A percentile compares a stretch with the other conserved stretches of the same genome.
Evolutionary conservation across 1,139 yeast species (phyloP).

Genomic region (Kodamaea arcana): DNA sequence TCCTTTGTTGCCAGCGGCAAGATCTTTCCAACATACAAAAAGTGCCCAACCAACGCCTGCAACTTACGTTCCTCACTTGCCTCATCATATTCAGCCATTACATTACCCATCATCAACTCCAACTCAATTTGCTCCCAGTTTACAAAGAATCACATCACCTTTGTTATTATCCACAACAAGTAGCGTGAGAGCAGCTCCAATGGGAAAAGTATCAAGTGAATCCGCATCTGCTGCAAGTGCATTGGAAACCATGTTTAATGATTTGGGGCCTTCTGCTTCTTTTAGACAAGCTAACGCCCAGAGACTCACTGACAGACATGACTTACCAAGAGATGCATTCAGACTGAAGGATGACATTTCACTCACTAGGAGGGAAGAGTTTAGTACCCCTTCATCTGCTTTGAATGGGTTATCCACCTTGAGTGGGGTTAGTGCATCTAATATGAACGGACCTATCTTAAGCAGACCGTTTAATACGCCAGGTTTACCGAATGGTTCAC

Average conservation of each 20-base stretch:
- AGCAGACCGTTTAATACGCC: too few relatives aligned
- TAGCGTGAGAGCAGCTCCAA: slow-evolving; percentile 21
- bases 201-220: not conserved
- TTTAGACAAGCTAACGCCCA: too few relatives aligned
- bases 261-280: slow-evolving; percentile 44
- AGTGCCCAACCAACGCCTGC: slow-evolving; percentile 8
- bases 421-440: too few relatives aligned
- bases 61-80: slow-evolving; percentile 10
- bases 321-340: too few relatives aligned
- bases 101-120: slow-evolving; percentile 70
- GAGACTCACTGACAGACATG: too few relatives aligned
- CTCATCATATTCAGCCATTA: slow-evolving; percentile 49
- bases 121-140: slow-evolving; percentile 64
- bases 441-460: too few relatives aligned
- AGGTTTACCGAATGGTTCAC: too few relatives aligned
- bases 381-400: slow-evolving; percentile 36
- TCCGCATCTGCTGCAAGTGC: slow-evolving; percentile 51
- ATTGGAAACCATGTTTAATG: slow-evolving; percentile 46
- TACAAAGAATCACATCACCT: slow-evolving; percentile 63
- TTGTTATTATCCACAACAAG: slow-evolving; percentile 48
- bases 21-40: slow-evolving; percentile 3
- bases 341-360: slow-evolving; percentile 6
- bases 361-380: slow-evolving; percentile 5
- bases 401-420: slow-evolving; percentile 25
- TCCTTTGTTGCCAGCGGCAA: slow-evolving; percentile 27